Percentiles rank a stretch among this genome's conserved stretches.
phyloP scores from a whole-genome alignment of 768 basidiomycete species.

The Rubroboletus pulcherrimus region DNA sequence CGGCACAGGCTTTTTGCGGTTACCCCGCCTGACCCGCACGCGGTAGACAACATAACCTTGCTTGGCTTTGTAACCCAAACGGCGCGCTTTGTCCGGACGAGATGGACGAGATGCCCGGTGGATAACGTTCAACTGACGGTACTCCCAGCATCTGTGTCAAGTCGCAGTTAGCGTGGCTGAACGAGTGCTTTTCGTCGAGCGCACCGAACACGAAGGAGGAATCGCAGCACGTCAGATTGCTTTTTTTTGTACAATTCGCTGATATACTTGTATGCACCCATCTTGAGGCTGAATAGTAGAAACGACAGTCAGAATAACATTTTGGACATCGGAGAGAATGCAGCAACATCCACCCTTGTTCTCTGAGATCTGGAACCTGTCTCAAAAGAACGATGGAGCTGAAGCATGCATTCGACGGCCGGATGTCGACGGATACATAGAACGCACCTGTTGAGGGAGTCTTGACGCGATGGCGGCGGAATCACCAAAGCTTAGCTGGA shows the following conservation, averaged over 20 bases:
- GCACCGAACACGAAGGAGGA: slow-evolving; percentile 93
- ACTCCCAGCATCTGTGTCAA: slow-evolving; percentile 85
- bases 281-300: slow-evolving; percentile 45
- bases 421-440: slow-evolving; percentile 1
- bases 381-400: slow-evolving; percentile 6
- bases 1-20: slow-evolving; percentile 97
- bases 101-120: slow-evolving; percentile 98
- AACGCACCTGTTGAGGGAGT: slow-evolving; percentile 29
- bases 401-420: not conserved
- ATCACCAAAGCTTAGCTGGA: not conserved
- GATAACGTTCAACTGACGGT: slow-evolving; percentile 96
- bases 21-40: slow-evolving; percentile 93
- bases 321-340: slow-evolving; percentile 13
- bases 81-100: slow-evolving; percentile 98
- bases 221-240: slow-evolving; percentile 95
- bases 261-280: slow-evolving; percentile 96
- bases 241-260: slow-evolving; percentile 98
- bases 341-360: slow-evolving; percentile 23
- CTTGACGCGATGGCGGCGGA: slow-evolving; percentile 18
- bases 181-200: slow-evolving; percentile 22
- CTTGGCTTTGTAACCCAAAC: slow-evolving; percentile 99
- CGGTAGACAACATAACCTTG: slow-evolving; percentile 99
- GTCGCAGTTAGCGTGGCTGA: slow-evolving; percentile 3
- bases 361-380: not conserved
- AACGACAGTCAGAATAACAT: slow-evolving; percentile 12